phyloP scores from a whole-genome alignment of 192 early-diverging fungal species.

The Ambispora gerdemannii region DNA sequence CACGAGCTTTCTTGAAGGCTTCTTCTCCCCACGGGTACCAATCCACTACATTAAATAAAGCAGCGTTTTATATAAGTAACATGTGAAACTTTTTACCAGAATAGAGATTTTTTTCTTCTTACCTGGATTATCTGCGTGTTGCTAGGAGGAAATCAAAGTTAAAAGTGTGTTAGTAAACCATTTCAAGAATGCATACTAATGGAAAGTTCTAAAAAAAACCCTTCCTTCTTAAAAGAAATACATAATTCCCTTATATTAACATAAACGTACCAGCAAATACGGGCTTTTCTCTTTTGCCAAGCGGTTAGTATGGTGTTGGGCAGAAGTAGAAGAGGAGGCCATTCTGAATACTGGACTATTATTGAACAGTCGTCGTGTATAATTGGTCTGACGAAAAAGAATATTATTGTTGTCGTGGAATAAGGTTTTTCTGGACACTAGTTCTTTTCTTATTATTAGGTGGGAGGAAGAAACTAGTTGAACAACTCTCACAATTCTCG shows the following conservation, averaged over 20 bases:
- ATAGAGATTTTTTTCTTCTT: neutral
- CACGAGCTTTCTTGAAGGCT: constrained; percentile 51
- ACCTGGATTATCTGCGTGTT: constrained; percentile 32
- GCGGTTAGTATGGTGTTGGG: neutral
- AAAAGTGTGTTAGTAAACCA: neutral
- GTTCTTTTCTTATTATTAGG: no score
- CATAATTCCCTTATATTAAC: neutral
- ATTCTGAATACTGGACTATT: no score
- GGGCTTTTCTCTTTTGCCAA: constrained; percentile 50
- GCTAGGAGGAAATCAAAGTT: neutral
- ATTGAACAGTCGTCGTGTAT: no score
- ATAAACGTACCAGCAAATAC: constrained; percentile 50
- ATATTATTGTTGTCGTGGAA: no score
- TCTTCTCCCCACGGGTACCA: constrained; percentile 69
- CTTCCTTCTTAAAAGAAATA: no score
- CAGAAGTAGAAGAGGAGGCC: neutral
- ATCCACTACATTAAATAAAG: constrained; percentile 37
- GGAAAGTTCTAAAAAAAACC: no score
- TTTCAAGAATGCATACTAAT: neutral
- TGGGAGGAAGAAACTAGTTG: no score
- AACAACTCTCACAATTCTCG: no score
- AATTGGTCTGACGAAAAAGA: no score
- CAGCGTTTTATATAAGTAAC: neutral
- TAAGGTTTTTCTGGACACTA: no score
- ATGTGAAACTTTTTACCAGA: neutral